Conservation (phyloP, 2,329 filamentous ascomycete species). For the Cercospora brassicicola region DNA sequence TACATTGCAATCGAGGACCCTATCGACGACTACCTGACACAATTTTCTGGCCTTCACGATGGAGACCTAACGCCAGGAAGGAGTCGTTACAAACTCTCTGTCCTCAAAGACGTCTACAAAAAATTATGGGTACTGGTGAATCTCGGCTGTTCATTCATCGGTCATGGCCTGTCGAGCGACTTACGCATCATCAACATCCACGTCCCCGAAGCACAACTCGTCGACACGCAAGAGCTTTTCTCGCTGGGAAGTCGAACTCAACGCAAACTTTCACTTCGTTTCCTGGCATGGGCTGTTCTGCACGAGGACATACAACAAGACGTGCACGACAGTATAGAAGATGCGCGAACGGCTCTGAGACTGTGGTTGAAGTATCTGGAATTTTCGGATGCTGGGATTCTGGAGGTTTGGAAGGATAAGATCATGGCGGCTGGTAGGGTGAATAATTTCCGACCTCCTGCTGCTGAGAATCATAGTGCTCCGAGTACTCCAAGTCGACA, state of each 20-base stretch:
- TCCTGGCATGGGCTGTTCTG: constrained; percentile 85
- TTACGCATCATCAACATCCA: constrained; percentile 99
- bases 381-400: constrained; percentile 79
- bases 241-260: constrained; percentile 71
- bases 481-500: constrained; percentile 36
- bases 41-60: constrained; percentile 85
- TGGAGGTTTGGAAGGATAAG: constrained; percentile 80
- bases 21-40: constrained; percentile 92
- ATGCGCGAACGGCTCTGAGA: constrained; percentile 85
- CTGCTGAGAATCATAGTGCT: constrained; percentile 30
- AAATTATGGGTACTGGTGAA: constrained; percentile 97
- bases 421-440: constrained; percentile 70
- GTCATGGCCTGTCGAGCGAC: constrained; percentile 89
- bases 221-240: constrained; percentile 92
- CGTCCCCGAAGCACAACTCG: constrained; percentile 82
- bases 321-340: constrained; percentile 90
- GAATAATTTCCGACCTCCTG: constrained; percentile 48
- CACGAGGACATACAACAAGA: constrained; percentile 92
- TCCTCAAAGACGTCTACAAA: constrained; percentile 91
- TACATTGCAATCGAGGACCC: constrained; percentile 90
- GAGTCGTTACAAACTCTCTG: constrained; percentile 79
- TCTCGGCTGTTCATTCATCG: constrained; percentile 87
- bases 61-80: constrained; percentile 78
- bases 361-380: constrained; percentile 88
- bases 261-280: constrained; percentile 86